Base-by-base conservation (phyloP, 2,329 filamentous ascomycete species). In the Pseudogymnoascus sp. region DNA sequence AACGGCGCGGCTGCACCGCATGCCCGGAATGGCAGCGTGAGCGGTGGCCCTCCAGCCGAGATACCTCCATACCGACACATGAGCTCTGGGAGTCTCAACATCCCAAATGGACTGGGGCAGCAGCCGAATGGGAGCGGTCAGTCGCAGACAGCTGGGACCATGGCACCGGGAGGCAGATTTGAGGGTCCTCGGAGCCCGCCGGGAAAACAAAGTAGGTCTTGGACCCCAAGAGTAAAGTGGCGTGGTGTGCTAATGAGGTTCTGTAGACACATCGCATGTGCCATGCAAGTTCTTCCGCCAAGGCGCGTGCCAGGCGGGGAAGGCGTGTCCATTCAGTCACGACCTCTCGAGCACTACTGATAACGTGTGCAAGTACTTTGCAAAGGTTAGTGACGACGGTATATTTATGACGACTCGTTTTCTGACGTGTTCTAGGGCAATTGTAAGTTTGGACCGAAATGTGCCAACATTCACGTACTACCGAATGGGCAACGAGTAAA, bases 281-380 rank as follows among this genome's bases (percentile, higher is more conserved):
- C 94, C 94, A 37, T 99, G 94, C 88, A 97, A 97, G 80, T 99
- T 99, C 87, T 99, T 94, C 75, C 86, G 91, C 59, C 90, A 96
- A 77, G 92, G 92, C 72, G 86, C 90, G 69, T 99, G 94, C 74
- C 92, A 97, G 80, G 94, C 94, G 61, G 94, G 94, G 67, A 89
- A 89, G 72, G 90, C 92, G 65, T 99, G 94, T 77, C 94, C 94
- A 38, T 99, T 97, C 75, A 90, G 91, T 68, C 94, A 99, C 76
- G 92, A 95, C 65, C 85, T 94, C 65, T 89, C 94, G 71, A 82
- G 85, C 28, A 84, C 91, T 38, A 83, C 88, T 58, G 90, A 96
- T 72, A 92, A 89, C 63, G 85, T 95, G 65, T 99, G 94, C 85
- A 99, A 97, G 76, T 99, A 97, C 77, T 99, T 97, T 73, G 89